A percentile compares a stretch with the other conserved stretches of the same genome.
Conservation (phyloP, 2,329 filamentous ascomycete genomes). For the Pestalotiopsis fici region DNA sequence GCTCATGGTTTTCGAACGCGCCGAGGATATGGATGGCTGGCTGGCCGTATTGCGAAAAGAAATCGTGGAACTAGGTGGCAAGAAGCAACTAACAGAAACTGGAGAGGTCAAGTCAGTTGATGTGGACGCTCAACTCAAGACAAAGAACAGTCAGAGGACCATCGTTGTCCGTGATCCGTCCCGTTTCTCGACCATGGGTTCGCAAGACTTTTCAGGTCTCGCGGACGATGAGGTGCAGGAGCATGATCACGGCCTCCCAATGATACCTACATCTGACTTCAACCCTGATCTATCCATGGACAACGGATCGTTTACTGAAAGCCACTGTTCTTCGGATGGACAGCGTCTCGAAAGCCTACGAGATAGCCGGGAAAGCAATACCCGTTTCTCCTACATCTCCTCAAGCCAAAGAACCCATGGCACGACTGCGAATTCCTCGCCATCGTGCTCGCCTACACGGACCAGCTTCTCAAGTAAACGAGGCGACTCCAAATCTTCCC, state of each 20-base stretch:
- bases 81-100: conserved; percentile 62
- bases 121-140: conserved; percentile 30
- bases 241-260: conserved; percentile 26
- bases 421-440: conserved; percentile 60
- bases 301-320: conserved; percentile 58
- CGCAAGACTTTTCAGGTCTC: conserved; percentile 36
- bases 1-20: conserved; percentile 71
- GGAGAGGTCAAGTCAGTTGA: conserved; percentile 50
- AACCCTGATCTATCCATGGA: conserved; percentile 47
- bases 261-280: conserved; percentile 26
- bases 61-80: conserved; percentile 71
- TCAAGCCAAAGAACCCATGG: conserved; percentile 61
- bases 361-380: conserved; percentile 48
- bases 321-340: conserved; percentile 59
- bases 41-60: conserved; percentile 67
- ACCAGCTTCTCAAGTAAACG: conserved; percentile 48
- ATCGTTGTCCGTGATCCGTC: conserved; percentile 48
- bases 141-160: conserved; percentile 45
- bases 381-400: conserved; percentile 61
- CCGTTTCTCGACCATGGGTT: conserved; percentile 43
- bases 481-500: conserved; percentile 29
- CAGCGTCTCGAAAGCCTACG: conserved; percentile 58
- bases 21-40: conserved; percentile 78
- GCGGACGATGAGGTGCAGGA: conserved; percentile 23
- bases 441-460: conserved; percentile 55